Base-by-base conservation (phyloP, 2,329 filamentous ascomycete species). In the Trichophaea hybrida region DNA sequence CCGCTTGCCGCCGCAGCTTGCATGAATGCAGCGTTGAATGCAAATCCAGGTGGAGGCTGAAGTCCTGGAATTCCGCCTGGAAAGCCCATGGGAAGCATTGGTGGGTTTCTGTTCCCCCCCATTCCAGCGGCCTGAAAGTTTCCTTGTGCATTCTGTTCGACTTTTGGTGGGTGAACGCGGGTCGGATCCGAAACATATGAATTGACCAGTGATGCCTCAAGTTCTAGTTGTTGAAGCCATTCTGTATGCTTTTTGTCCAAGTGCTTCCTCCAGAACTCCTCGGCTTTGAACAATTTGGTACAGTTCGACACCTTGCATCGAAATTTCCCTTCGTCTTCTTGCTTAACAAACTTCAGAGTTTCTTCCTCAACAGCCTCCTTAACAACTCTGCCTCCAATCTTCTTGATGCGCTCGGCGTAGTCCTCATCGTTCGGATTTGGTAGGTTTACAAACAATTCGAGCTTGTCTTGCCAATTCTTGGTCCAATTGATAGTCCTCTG, bases 261-360 rank as follows among this genome's bases (percentile, higher is more conserved):
- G 69, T 98, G 93, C 76, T 98, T 98, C 69, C 83, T 84, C 91
- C 94, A 98, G 72, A 98, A 98, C 68, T 91, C 83, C 48, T 94
- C 86, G 60, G 93, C 93, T 73, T 97, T 97, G 78, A 98, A 98
- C 6, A 98, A 76, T 73, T 98, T 98, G 8, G 86, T 85, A 73
- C 93, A 98, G 43, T 96, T 90, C 1, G 91, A 91, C 3, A 94
- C 90, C 72, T 93, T 94, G 78, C 93, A 98, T 62, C 94, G 83
- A 78, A 85, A 98, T 71, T 97, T 97, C 69, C 91, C 85, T 72
- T 96, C 90, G 68, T 98, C 94, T 72, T 98, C 93, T 73, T 97
- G 91, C 75, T 96, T 96, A 64, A 97, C 88, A 68, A 82, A 87
- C 72, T 94, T 95, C 65, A 75, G 72, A 43, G 97, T 75, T 71